Percentiles rank a stretch among this genome's conserved stretches.
Conservation (phyloP, 2,329 filamentous ascomycete species). For the Podosphaera aphanis region DNA sequence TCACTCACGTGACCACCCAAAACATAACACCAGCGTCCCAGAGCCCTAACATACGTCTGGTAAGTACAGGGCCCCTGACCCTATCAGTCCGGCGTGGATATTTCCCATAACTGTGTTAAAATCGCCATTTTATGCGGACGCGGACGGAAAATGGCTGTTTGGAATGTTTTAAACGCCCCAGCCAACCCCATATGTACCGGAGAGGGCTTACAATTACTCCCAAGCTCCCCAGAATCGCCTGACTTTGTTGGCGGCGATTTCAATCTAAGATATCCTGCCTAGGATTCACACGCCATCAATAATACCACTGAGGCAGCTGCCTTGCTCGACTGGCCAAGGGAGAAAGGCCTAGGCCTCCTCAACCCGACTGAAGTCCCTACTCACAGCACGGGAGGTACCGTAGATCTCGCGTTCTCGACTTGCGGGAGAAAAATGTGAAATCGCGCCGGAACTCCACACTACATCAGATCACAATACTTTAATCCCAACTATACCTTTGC, state of each 20-base stretch:
- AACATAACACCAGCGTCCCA: background rate
- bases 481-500: background rate
- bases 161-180: background rate
- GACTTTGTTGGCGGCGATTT: background rate
- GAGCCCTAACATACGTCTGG: background rate
- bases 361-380: background rate
- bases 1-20: too few species aligned
- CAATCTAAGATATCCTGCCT: background rate
- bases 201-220: background rate
- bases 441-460: background rate
- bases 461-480: background rate
- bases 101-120: background rate
- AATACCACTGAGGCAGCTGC: background rate
- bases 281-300: background rate
- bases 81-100: background rate
- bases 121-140: background rate
- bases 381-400: background rate
- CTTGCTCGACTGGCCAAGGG: background rate
- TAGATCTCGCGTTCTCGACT: background rate
- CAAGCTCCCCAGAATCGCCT: background rate
- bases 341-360: background rate
- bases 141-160: background rate
- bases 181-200: background rate
- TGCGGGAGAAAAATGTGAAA: background rate
- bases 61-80: background rate